phyloP scores from a whole-genome alignment of 768 basidiomycete genomes.

The Tricholoma terreum region DNA sequence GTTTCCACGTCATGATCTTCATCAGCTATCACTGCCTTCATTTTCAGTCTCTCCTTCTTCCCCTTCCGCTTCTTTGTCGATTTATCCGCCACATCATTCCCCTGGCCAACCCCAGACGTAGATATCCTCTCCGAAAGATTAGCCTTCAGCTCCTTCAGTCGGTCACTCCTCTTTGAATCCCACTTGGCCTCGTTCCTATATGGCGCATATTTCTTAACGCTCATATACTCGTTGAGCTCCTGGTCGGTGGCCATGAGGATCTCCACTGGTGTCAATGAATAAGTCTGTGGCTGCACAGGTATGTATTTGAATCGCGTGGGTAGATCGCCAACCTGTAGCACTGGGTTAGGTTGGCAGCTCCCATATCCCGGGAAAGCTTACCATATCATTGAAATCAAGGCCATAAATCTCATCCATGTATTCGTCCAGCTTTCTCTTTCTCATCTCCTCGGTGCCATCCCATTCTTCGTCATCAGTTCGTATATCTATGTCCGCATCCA shows the following conservation, averaged over 20 bases:
- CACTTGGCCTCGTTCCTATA: slow-evolving; percentile 68
- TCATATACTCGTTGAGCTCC: slow-evolving; percentile 90
- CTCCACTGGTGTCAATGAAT: slow-evolving; percentile 75
- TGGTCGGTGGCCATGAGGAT: slow-evolving; percentile 89
- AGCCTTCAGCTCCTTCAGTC: slow-evolving; percentile 69
- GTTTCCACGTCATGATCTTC: slow-evolving; percentile 16
- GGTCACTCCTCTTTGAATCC: slow-evolving; percentile 61
- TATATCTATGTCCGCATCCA: slow-evolving; percentile 43
- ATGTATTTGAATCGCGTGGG: slow-evolving; percentile 93
- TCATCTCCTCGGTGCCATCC: slow-evolving; percentile 89
- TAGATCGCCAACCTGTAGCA: slow-evolving; percentile 73
- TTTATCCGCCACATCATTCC: slow-evolving; percentile 17
- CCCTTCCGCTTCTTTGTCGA: slow-evolving; percentile 62
- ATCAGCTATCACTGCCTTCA: slow-evolving; percentile 33
- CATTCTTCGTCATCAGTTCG: slow-evolving; percentile 61
- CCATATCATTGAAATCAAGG: slow-evolving; percentile 95
- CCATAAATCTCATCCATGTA: slow-evolving; percentile 91
- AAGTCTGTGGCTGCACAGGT: slow-evolving; percentile 58
- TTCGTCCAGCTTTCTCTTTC: slow-evolving; percentile 76
- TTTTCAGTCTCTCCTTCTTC: slow-evolving; percentile 63
- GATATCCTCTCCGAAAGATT: slow-evolving; percentile 48
- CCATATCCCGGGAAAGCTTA: slow-evolving; percentile 34
- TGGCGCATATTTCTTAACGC: slow-evolving; percentile 88
- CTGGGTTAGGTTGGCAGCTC: slow-evolving; percentile 1
- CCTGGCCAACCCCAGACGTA: slow-evolving; percentile 19